A percentile compares a stretch with the other conserved stretches of the same genome.
Conservation (phyloP, 768 basidiomycete genomes). For the Mycena galopus region DNA sequence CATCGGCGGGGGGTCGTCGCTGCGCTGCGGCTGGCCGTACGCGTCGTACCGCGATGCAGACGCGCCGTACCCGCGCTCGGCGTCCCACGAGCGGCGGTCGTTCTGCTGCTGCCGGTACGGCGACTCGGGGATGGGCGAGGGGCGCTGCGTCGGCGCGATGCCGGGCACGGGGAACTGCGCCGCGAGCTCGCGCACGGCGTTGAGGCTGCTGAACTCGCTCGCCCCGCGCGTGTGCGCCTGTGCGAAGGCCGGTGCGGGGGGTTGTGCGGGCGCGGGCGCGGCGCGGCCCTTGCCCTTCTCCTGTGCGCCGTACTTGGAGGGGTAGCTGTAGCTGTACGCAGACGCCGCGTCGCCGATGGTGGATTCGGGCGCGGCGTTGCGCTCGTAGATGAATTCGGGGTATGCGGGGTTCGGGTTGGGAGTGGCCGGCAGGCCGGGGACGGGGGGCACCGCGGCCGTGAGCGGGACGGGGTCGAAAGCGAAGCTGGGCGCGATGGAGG, state of each 20-base stretch:
- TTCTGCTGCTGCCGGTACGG: background rate
- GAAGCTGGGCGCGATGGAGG: conserved; percentile 31
- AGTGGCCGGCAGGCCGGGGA: conserved; percentile 17
- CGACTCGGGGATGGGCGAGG: background rate
- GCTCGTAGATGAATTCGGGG: conserved; percentile 32
- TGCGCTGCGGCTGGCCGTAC: too few species aligned
- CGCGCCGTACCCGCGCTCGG: background rate
- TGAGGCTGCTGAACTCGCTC: conserved; percentile 42
- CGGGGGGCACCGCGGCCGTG: background rate
- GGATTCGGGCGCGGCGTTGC: background rate
- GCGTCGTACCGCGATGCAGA: too few species aligned
- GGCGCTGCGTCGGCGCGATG: background rate
- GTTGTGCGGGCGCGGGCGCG: background rate
- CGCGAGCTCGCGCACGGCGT: conserved; percentile 64
- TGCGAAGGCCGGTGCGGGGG: too few species aligned
- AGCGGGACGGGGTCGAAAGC: conserved; percentile 32
- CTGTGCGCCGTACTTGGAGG: background rate
- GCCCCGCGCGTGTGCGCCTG: conserved; percentile 29
- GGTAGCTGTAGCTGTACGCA: background rate
- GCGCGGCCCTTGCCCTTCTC: background rate
- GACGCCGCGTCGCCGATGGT: background rate
- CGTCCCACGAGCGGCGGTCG: background rate
- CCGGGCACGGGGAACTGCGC: conserved; percentile 61
- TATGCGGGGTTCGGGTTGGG: background rate
- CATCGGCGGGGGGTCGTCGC: too few species aligned